Base-by-base conservation (phyloP, 2,329 filamentous ascomycete species). In the Fusarium camptoceras region DNA sequence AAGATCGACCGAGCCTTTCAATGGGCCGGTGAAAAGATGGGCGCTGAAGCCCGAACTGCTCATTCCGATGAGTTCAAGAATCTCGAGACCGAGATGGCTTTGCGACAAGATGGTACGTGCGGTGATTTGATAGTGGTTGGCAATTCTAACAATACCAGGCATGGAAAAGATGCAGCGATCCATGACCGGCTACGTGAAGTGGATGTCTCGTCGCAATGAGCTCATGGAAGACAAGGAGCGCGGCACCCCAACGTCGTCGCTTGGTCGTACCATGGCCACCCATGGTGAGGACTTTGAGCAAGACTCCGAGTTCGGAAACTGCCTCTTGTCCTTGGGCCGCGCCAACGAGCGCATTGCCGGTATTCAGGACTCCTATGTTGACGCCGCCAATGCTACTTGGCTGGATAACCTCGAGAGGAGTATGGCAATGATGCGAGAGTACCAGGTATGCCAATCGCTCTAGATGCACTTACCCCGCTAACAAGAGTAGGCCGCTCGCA, bases 1-100 rank as follows among this genome's bases (percentile, higher is more conserved):
- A 97, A 97, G 80, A 89, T 98, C 79, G 95, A 94, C 83, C 92
- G 95, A 78, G 91, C 97, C 85, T 97, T 95, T 85, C 95, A 98
- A 91, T 98, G 95, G 95, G 94, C 94, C 39, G 94, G 94, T 73
- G 95, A 98, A 84, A 93, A 94, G 83, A 97, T 98, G 93, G 95
- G 95, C 75, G 89, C 89, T 71, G 94, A 98, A 82, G 88, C 91
- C 82, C 96, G 94, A 83, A 98, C 95, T 12, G 89, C 86, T 78
- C 89, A 94, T 70, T 92, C 93, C 0, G 94, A 98, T 55, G 92
- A 98, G 77, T 98, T 98, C 87, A 97, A 93, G 83, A 88, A 88
- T 64, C 83, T 98, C 75, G 94, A 98, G 82, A 85, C 88, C 58
- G 95, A 98, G 82, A 98, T 98, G 94, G 86, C 88, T 61, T 85